A percentile compares a stretch with the other conserved stretches of the same genome.
These are phyloP conservation scores for Talaromyces atroroseus DNA, from an alignment of 2,329 filamentous ascomycete species.

Conservation along the genomic window DNA sequence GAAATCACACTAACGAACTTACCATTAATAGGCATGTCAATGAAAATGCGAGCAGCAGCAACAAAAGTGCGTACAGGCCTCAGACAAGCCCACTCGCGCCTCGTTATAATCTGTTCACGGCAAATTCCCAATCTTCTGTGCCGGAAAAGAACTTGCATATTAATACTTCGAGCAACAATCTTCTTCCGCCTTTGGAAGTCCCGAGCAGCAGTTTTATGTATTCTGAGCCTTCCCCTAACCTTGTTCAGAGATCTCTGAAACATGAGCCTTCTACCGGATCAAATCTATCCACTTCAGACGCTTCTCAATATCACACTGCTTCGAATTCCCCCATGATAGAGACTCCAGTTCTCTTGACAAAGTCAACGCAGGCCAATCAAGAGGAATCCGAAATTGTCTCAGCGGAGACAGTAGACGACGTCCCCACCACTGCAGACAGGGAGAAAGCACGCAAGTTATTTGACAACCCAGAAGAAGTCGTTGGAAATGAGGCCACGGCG, in stretches of 20 bases:
- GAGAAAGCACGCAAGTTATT: slow-evolving; percentile 78
- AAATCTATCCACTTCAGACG: slow-evolving; percentile 31
- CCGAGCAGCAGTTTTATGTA: slow-evolving; percentile 6
- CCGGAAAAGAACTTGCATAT: slow-evolving; percentile 4
- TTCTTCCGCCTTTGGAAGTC: slow-evolving; percentile 4
- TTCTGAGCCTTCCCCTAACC: slow-evolving; percentile 3
- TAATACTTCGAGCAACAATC: slow-evolving; percentile 6
- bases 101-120: slow-evolving; percentile 4
- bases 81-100: slow-evolving; percentile 20
- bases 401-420: slow-evolving; percentile 18
- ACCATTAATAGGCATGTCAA: slow-evolving; percentile 30
- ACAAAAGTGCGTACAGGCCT: slow-evolving; percentile 14
- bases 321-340: slow-evolving; percentile 29
- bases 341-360: slow-evolving; percentile 10
- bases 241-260: slow-evolving; percentile 10
- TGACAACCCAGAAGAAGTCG: slow-evolving; percentile 71
- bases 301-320: slow-evolving; percentile 42
- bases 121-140: slow-evolving; percentile 11
- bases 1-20: slow-evolving; percentile 27
- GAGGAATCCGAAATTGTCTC: slow-evolving; percentile 16
- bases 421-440: slow-evolving; percentile 59
- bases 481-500: slow-evolving; percentile 72
- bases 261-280: slow-evolving; percentile 27
- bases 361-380: neutral
- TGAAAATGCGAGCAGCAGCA: slow-evolving; percentile 21